Base-by-base conservation (phyloP, 73 alveolate genomes). In the Stentor roeselii region DNA sequence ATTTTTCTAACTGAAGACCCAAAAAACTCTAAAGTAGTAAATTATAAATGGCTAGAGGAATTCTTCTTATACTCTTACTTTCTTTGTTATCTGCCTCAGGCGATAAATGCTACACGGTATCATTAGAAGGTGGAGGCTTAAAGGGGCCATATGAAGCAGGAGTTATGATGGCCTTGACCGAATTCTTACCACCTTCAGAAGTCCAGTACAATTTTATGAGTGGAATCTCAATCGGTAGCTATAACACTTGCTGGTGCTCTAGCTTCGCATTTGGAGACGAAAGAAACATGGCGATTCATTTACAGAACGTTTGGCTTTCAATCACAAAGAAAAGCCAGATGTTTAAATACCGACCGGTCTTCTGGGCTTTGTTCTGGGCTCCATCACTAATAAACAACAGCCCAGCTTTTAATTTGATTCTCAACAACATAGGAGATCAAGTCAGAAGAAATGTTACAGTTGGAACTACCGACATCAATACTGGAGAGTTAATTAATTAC, bases 101-200 rank as follows among this genome's bases (percentile, higher is more conserved):
- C n/a, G n/a, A n/a, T n/a, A 80, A 42, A 38, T 90, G 95, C 59
- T 42, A 76, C 32, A 89, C 89, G 39, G 82, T 90, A 3, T 84
- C 78, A 31, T 75, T 90, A 36, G 61, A 75, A 27, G 96, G 96
- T 3, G 96, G 93, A 2, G 96, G 92, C 0, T 85, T 78, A 75
- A 76, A 86, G 60, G 96, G 96, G 2, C 60, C 93, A 36, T 90
- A 77, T 59, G 87, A 90, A 84, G 96, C 86, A 34, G 96, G 96
- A 3, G 96, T 82, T 1, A 34, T 90, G 37, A 32, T 35, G 27
- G 35, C 40, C 1, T n/a, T 31, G 35, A 41, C 58, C 3, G 86
- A 80, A 14, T 32, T 36, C n/a, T 58, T 89, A 21, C 88, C 83
- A n/a, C 88, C 91, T 1, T 59, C 42, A 11, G 95, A 89, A 82